These are phyloP conservation scores for Rhodotorula sphaerocarpa DNA, from an alignment of 768 basidiomycete genomes.

Conservation along the genomic window DNA sequence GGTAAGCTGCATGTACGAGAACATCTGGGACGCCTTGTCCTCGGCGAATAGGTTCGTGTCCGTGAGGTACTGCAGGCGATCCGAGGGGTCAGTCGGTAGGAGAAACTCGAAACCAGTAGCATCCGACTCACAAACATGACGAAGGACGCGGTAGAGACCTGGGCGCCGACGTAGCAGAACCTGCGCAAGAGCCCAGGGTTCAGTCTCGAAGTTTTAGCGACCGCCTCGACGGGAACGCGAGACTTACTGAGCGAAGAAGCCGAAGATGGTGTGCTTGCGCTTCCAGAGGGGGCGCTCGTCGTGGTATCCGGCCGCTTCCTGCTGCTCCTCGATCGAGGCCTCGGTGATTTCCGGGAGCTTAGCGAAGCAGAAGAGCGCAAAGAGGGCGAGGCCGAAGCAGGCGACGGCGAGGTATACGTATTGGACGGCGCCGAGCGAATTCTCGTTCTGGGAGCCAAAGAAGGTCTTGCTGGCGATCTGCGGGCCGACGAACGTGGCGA, in stretches of 20 bases:
- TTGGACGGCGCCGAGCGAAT: neutral
- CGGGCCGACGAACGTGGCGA: slow-evolving; percentile 62
- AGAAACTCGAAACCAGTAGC: no score
- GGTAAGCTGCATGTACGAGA: slow-evolving; percentile 24
- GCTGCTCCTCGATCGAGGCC: slow-evolving; percentile 27
- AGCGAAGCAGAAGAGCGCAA: slow-evolving; percentile 34
- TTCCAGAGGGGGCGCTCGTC: slow-evolving; percentile 31
- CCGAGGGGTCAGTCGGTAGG: no score
- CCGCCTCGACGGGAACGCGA: no score
- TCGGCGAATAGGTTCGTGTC: slow-evolving; percentile 33
- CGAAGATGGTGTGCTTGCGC: slow-evolving; percentile 37
- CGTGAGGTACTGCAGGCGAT: no score
- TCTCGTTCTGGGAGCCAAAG: slow-evolving; percentile 46
- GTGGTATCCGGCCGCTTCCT: slow-evolving; percentile 12
- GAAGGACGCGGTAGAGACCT: slow-evolving; percentile 38
- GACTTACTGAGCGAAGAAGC: slow-evolving; percentile 37
- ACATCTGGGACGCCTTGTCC: slow-evolving; percentile 31
- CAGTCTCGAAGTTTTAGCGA: no score
- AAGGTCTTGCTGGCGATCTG: slow-evolving; percentile 69
- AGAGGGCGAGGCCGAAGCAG: slow-evolving; percentile 37
- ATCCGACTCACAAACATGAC: slow-evolving; percentile 1
- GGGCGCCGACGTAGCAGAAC: slow-evolving; percentile 41
- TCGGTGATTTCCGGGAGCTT: slow-evolving; percentile 40
- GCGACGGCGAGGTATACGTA: slow-evolving; percentile 28
- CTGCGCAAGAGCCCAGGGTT: no score